Base-by-base conservation (phyloP, 768 basidiomycete genomes). In the Russula earlei region DNA sequence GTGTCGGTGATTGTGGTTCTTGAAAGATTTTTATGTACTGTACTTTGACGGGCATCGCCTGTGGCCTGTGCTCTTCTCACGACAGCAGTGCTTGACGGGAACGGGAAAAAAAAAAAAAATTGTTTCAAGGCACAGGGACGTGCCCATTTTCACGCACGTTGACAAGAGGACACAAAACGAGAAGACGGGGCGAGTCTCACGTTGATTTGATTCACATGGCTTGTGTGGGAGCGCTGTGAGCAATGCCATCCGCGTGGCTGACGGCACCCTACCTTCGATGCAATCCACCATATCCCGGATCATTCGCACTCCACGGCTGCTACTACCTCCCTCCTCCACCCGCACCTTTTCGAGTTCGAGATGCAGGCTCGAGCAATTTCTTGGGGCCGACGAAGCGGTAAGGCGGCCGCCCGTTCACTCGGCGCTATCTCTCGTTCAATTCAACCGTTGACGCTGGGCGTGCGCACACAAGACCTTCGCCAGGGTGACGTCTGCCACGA, bases 341-440 rank as follows among this genome's bases (percentile, higher is more conserved):
- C 52, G 51, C 22, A 57, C 49, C 12, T 70, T 84, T 47, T 77
- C 78, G 55, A 67, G 70, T n/a, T 74, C 81, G 2, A 53, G 62
- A n/a, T 62, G 64, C 45, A 65, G 71, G 34, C 64, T 66, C 36
- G 68, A 71, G 31, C 70, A 80, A 5, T 83, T 77, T 62, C 58
- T 73, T 38, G 69, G 77, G 31, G 79, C 74, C 8, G 69, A 73
- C 63, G 67, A 67, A 50, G 66, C 74, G 68, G 82, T 82, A n/a
- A 19, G 51, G n/a, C 17, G 4, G 31, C 19, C 2, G 31, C 33
- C 20, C 22, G 10, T 43, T 34, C 19, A 4, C 38, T 27, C 31
- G 15, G 6, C 4, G 10, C 19, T 17, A 2, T 17, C 14, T 8
- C 15, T 22, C n/a, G n/a, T n/a, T n/a, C n/a, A n/a, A n/a, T n/a